These are phyloP conservation scores for Nyssa sinensis DNA, from an alignment of 148 eudicot genomes.

Conservation along the genomic window DNA sequence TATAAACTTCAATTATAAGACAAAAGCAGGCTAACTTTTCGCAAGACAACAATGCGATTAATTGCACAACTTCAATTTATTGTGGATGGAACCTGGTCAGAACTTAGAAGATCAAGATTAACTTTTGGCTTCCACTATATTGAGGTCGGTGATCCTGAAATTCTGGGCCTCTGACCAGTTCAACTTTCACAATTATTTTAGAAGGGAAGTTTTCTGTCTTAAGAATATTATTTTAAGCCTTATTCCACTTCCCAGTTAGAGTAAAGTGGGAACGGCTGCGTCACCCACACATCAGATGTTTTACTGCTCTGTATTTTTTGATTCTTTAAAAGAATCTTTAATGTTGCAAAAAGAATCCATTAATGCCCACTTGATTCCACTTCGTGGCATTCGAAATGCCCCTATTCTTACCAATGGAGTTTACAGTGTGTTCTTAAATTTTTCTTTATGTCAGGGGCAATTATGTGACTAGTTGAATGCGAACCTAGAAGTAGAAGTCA, in stretches of 20 bases:
- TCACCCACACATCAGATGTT: neutral
- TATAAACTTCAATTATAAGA: too few relatives aligned
- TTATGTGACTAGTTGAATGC: neutral
- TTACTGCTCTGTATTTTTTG: neutral
- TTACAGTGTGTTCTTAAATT: neutral
- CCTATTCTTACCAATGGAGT: neutral
- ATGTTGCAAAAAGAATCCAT: neutral
- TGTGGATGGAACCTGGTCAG: neutral
- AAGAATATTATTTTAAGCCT: neutral
- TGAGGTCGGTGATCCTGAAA: neutral
- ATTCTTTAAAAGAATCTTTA: neutral
- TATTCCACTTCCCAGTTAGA: neutral
- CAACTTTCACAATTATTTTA: neutral
- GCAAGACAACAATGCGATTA: neutral
- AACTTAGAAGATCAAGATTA: neutral
- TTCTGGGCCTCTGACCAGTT: neutral
- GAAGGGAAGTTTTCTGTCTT: neutral
- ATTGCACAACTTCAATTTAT: neutral
- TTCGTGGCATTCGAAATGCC: neutral
- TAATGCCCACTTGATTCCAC: neutral
- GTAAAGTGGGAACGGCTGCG: neutral
- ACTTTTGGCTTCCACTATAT: neutral
- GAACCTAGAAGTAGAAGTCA: neutral
- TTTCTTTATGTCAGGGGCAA: neutral
- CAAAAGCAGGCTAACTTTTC: too few relatives aligned